Conservation (phyloP, 805 yeast species). For the Sugiyamaella floridensis region DNA sequence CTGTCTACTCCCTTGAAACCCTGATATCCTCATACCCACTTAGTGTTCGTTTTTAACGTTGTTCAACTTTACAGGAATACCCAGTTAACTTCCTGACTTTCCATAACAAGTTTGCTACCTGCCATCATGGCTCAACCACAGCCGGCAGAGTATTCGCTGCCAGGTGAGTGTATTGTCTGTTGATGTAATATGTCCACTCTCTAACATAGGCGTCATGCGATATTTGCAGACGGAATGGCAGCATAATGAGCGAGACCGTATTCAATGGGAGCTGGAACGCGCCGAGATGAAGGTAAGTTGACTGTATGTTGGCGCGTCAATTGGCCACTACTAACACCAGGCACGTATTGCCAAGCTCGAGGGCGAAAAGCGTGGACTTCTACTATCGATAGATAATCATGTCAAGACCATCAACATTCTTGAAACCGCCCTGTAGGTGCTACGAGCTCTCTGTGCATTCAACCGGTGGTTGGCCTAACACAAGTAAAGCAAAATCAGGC, state of each 20-base stretch:
- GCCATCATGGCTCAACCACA: not conserved
- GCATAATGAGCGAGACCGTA: constrained; percentile 51
- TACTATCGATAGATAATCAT: constrained; percentile 22
- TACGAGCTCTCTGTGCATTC: too few relatives aligned
- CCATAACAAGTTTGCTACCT: constrained; percentile 3
- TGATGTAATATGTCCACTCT: not conserved
- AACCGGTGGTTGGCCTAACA: too few relatives aligned
- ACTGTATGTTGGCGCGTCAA: too few relatives aligned
- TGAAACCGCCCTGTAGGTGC: constrained; percentile 20
- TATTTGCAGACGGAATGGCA: constrained; percentile 59
- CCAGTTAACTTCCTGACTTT: too few relatives aligned
- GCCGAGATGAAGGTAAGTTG: constrained; percentile 48
- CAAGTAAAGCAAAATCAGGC: constrained; percentile 12
- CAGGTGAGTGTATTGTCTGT: constrained; percentile 21
- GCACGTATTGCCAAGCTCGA: constrained; percentile 44
- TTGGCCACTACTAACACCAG: constrained; percentile 6
- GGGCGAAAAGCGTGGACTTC: constrained; percentile 43
- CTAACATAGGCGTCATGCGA: constrained; percentile 49
- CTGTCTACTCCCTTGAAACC: too few relatives aligned
- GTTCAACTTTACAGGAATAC: too few relatives aligned
- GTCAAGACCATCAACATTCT: constrained; percentile 26
- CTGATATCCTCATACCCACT: too few relatives aligned
- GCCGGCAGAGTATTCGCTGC: constrained; percentile 29
- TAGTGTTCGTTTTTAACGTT: too few relatives aligned
- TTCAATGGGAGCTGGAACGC: constrained; percentile 53